A percentile compares a stretch with the other conserved stretches of the same genome.
Conservation (phyloP, 768 basidiomycete genomes). For the Boletus reticuloceps region DNA sequence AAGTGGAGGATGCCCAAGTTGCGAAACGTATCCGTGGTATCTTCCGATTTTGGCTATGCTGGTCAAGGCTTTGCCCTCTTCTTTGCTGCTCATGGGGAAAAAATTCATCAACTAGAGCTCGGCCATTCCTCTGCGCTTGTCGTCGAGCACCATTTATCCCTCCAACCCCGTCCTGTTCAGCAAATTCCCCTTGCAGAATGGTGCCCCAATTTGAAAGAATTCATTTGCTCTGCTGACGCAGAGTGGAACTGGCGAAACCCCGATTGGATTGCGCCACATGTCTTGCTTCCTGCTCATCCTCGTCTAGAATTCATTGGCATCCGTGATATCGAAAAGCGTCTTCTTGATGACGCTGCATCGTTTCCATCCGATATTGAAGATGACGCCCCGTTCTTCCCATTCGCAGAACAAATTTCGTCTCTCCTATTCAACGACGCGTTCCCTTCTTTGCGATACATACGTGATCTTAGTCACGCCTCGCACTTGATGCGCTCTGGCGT, state of each 20-base stretch:
- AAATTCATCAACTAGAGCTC: constrained; percentile 64
- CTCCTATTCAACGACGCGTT: constrained; percentile 59
- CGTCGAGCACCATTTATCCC: constrained; percentile 63
- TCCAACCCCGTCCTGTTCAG: constrained; percentile 35
- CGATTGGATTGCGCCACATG: constrained; percentile 79
- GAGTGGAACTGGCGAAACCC: constrained; percentile 81
- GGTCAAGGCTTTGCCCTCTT: constrained; percentile 61
- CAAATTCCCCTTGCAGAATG: constrained; percentile 56
- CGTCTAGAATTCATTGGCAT: constrained; percentile 66
- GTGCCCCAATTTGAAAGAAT: constrained; percentile 67
- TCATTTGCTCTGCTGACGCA: constrained; percentile 74
- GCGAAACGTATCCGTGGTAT: constrained; percentile 62
- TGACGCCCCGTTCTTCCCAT: constrained; percentile 58
- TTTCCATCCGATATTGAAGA: constrained; percentile 34
- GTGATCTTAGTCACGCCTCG: constrained; percentile 63
- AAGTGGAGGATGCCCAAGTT: constrained; percentile 65
- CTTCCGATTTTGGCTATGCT: constrained; percentile 71
- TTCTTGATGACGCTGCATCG: constrained; percentile 43
- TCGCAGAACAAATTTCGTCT: constrained; percentile 62
- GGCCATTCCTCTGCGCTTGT: constrained; percentile 68
- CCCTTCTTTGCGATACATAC: constrained; percentile 55
- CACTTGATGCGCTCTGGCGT: constrained; percentile 46
- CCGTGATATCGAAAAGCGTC: constrained; percentile 64
- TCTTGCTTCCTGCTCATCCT: constrained; percentile 64
- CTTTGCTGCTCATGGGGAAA: constrained; percentile 62